These are phyloP conservation scores for Tylopilus vinaceipallidus DNA, from an alignment of 768 basidiomycete species.

Conservation along the genomic window DNA sequence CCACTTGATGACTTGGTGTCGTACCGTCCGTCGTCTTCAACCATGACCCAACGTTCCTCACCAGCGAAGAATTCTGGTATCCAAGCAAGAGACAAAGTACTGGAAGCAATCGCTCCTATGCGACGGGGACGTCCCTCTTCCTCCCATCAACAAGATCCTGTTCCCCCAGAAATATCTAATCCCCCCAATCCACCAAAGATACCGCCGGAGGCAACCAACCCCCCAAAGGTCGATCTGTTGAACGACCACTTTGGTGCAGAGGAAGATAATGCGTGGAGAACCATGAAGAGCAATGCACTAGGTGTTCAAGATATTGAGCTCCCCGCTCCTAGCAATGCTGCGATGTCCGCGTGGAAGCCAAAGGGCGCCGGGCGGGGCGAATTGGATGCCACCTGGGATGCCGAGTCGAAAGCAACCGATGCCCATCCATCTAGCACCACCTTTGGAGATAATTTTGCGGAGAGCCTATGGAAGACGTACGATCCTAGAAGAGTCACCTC, in stretches of 20 bases:
- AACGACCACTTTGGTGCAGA: constrained; percentile 38
- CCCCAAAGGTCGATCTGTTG: constrained; percentile 32
- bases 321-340: constrained; percentile 28
- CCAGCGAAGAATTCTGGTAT: constrained; percentile 46
- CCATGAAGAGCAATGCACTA: constrained; percentile 27
- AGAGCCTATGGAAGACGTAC: constrained; percentile 54
- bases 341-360: constrained; percentile 28
- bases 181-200: constrained; percentile 22
- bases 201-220: constrained; percentile 12
- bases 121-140: constrained; percentile 61
- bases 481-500: constrained; percentile 29
- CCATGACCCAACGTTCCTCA: constrained; percentile 15
- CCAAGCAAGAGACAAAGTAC: constrained; percentile 72
- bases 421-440: constrained; percentile 23
- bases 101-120: constrained; percentile 80
- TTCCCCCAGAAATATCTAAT: constrained; percentile 34
- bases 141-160: constrained; percentile 35
- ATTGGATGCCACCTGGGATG: constrained; percentile 42
- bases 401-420: constrained; percentile 30
- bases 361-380: constrained; percentile 20
- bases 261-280: constrained; percentile 50
- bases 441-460: constrained; percentile 70
- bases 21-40: constrained; percentile 31
- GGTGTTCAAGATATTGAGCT: constrained; percentile 12
- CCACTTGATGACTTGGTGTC: constrained; percentile 40